These are phyloP conservation scores for Trichoderma afroharzianum DNA, from an alignment of 2,329 filamentous ascomycete species.

Conservation along the genomic window DNA sequence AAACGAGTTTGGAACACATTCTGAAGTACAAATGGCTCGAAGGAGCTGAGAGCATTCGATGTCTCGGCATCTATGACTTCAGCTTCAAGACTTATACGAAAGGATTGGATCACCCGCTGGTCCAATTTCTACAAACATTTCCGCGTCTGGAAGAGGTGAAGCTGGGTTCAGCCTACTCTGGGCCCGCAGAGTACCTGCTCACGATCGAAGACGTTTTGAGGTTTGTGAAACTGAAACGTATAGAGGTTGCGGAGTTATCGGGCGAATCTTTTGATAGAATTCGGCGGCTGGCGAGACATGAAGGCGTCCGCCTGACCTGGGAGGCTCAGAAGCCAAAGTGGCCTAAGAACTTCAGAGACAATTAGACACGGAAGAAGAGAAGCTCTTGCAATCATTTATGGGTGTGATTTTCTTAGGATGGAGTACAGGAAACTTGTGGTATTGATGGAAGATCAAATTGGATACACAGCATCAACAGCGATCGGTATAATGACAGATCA, in stretches of 20 bases:
- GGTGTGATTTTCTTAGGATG: not conserved
- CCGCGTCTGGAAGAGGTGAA: slow-evolving; percentile 36
- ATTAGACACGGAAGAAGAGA: not conserved
- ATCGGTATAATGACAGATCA: not conserved
- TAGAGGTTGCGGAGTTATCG: slow-evolving; percentile 33
- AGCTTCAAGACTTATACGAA: slow-evolving; percentile 30
- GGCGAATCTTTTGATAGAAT: slow-evolving; percentile 33
- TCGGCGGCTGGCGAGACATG: slow-evolving; percentile 20
- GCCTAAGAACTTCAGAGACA: slow-evolving; percentile 27
- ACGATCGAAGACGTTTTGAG: slow-evolving; percentile 32
- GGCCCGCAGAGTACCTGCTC: slow-evolving; percentile 28
- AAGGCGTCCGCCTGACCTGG: slow-evolving; percentile 30
- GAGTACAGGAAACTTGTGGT: not conserved
- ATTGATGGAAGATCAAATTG: not conserved
- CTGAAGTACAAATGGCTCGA: slow-evolving; percentile 34
- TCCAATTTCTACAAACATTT: slow-evolving; percentile 34
- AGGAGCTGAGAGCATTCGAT: slow-evolving; percentile 32
- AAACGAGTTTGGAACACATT: slow-evolving; percentile 30
- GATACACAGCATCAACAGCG: not conserved
- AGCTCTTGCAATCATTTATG: not conserved
- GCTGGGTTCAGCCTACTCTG: slow-evolving; percentile 31
- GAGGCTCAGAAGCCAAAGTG: slow-evolving; percentile 30
- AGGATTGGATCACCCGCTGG: slow-evolving; percentile 31
- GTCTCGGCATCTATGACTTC: slow-evolving; percentile 35
- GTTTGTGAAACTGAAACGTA: slow-evolving; percentile 29